These are phyloP conservation scores for Cladophialophora immunda DNA, from an alignment of 2,329 filamentous ascomycete species.

Conservation along the genomic window DNA sequence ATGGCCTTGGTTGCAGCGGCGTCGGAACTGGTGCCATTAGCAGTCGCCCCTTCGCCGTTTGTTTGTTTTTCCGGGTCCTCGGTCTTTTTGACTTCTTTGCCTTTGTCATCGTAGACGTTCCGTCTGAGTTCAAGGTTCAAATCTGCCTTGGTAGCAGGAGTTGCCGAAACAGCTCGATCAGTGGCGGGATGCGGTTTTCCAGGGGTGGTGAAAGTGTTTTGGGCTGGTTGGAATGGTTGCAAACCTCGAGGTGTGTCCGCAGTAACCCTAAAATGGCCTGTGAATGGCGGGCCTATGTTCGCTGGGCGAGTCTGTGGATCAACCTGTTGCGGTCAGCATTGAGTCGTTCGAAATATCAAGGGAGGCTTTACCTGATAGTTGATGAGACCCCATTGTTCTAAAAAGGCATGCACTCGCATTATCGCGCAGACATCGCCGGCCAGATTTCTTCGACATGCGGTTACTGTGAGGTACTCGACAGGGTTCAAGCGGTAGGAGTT, in stretches of 20 bases:
- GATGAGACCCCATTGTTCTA: constrained; percentile 98
- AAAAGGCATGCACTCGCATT: constrained; percentile 97
- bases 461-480: constrained; percentile 94
- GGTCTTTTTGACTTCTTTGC: constrained; percentile 78
- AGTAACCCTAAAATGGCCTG: constrained; percentile 94
- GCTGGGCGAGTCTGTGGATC: constrained; percentile 95
- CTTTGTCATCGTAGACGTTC: constrained; percentile 93
- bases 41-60: constrained; percentile 74
- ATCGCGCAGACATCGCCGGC: constrained; percentile 98
- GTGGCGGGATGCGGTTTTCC: constrained; percentile 73
- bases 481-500: constrained; percentile 98
- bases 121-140: constrained; percentile 91
- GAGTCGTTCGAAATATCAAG: neutral
- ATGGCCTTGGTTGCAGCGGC: constrained; percentile 72
- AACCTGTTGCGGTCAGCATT: constrained; percentile 68
- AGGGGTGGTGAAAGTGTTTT: constrained; percentile 71
- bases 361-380: constrained; percentile 84
- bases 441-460: constrained; percentile 91
- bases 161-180: constrained; percentile 73
- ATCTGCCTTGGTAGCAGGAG: constrained; percentile 75
- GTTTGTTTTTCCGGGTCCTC: constrained; percentile 71
- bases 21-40: constrained; percentile 68
- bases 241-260: constrained; percentile 94
- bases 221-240: constrained; percentile 91
- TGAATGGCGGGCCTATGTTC: constrained; percentile 94